phyloP scores from a whole-genome alignment of 768 basidiomycete species.

The Tylopilus felleus region DNA sequence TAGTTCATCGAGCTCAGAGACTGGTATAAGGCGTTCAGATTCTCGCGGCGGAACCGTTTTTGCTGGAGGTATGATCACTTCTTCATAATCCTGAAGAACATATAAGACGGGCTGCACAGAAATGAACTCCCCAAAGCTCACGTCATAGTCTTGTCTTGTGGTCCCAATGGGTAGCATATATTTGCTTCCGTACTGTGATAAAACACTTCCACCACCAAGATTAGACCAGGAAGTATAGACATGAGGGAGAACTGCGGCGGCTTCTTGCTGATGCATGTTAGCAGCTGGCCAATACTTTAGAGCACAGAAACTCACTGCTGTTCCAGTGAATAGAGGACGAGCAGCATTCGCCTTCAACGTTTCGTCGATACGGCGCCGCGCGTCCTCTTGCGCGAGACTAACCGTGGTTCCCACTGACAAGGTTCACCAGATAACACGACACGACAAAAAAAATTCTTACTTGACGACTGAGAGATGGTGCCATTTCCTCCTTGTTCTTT shows the following conservation, averaged over 20 bases:
- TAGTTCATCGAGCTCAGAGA: slow-evolving; percentile 73
- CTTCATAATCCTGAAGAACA: slow-evolving; percentile 71
- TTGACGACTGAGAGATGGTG: not conserved
- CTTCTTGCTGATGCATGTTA: slow-evolving; percentile 41
- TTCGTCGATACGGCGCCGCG: slow-evolving; percentile 61
- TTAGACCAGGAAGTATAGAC: slow-evolving; percentile 74
- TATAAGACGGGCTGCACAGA: slow-evolving; percentile 3
- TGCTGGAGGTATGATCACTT: slow-evolving; percentile 86
- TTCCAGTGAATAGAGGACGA: slow-evolving; percentile 60
- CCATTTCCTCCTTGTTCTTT: not conserved
- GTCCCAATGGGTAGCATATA: slow-evolving; percentile 86
- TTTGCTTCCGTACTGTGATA: slow-evolving; percentile 72
- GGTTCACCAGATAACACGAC: not conserved
- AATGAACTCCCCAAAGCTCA: slow-evolving; percentile 29
- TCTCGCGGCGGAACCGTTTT: slow-evolving; percentile 67
- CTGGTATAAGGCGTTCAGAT: slow-evolving; percentile 66
- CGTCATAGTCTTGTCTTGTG: slow-evolving; percentile 61
- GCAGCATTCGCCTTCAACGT: slow-evolving; percentile 57
- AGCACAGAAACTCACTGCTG: slow-evolving; percentile 40
- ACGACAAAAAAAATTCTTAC: slow-evolving; percentile 5
- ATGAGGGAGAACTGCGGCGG: slow-evolving; percentile 72
- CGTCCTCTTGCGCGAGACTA: slow-evolving; percentile 43
- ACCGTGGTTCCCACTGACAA: slow-evolving; percentile 8
- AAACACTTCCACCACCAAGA: slow-evolving; percentile 51
- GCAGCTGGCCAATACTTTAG: not conserved